These are phyloP conservation scores for Avena insularis DNA, from an alignment of 176 grass and related monocot genomes.

Conservation along the genomic window DNA sequence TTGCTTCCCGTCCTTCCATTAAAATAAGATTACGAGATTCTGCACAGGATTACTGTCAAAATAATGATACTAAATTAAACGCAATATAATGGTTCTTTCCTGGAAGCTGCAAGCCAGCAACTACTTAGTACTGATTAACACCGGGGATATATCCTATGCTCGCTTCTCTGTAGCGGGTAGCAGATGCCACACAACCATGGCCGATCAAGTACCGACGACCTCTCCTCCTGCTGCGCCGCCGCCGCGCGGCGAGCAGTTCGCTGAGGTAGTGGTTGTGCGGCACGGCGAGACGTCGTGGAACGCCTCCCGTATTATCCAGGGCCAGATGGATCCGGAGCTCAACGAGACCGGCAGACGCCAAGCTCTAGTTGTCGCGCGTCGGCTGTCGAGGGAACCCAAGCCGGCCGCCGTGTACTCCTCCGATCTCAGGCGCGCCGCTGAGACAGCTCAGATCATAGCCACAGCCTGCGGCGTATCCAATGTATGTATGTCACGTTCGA, in stretches of 20 bases:
- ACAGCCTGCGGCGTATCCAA: constrained; percentile 45
- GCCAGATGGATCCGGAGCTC: constrained; percentile 66
- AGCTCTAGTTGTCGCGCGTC: constrained; percentile 50
- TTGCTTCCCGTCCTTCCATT: neutral
- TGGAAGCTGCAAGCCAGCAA: neutral
- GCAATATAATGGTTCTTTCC: neutral
- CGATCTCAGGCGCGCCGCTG: constrained; percentile 65
- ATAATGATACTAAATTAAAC: neutral
- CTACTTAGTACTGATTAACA: neutral
- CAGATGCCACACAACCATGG: constrained; percentile 9
- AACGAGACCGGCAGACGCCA: constrained; percentile 65
- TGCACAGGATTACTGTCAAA: neutral
- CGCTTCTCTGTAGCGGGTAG: neutral
- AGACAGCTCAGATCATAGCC: constrained; percentile 64
- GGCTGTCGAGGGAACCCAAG: constrained; percentile 60
- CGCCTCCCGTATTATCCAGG: constrained; percentile 62
- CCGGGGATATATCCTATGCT: neutral
- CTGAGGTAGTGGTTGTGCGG: constrained; percentile 72
- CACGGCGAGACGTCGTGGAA: constrained; percentile 79
- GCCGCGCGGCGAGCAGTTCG: constrained; percentile 9
- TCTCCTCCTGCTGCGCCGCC: neutral
- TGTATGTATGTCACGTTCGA: constrained; percentile 27
- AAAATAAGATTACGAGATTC: neutral
- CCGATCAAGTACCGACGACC: neutral
- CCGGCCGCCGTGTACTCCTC: constrained; percentile 68